These are phyloP conservation scores for Amanita pseudoporphyria DNA, from an alignment of 768 basidiomycete genomes.

Conservation along the genomic window DNA sequence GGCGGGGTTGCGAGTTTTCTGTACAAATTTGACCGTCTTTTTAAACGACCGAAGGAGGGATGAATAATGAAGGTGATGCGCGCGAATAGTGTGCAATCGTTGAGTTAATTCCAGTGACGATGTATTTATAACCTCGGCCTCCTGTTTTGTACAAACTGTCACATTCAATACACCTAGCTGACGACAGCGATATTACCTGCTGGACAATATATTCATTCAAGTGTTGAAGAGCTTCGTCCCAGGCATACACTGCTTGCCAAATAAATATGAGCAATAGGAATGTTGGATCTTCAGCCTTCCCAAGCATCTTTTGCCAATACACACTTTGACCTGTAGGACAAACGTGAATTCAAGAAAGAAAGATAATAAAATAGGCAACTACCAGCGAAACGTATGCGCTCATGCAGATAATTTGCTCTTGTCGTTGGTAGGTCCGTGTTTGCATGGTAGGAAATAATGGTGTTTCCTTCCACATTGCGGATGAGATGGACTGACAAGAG, in stretches of 20 bases:
- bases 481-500: conserved; percentile 40
- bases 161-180: background rate
- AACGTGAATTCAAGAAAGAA: conserved; percentile 1
- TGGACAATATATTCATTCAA: conserved; percentile 41
- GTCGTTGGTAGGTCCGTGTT: conserved; percentile 28
- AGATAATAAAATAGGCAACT: conserved; percentile 1
- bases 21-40: conserved; percentile 42
- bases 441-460: conserved; percentile 43
- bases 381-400: conserved; percentile 40
- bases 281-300: conserved; percentile 40
- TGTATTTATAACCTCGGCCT: conserved; percentile 35
- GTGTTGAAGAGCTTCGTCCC: conserved; percentile 49
- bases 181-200: conserved; percentile 25
- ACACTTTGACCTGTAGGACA: conserved; percentile 27
- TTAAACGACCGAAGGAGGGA: conserved; percentile 45
- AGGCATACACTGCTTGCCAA: conserved; percentile 55
- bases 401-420: conserved; percentile 31
- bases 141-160: conserved; percentile 22
- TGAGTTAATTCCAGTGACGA: conserved; percentile 35
- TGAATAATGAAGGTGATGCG: conserved; percentile 49
- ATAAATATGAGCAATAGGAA: conserved; percentile 43
- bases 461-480: conserved; percentile 32
- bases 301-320: conserved; percentile 35
- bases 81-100: conserved; percentile 48
- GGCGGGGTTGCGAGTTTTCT: conserved; percentile 41